Conservation (phyloP, 179 eudicot species). For the Silene vulgaris region DNA sequence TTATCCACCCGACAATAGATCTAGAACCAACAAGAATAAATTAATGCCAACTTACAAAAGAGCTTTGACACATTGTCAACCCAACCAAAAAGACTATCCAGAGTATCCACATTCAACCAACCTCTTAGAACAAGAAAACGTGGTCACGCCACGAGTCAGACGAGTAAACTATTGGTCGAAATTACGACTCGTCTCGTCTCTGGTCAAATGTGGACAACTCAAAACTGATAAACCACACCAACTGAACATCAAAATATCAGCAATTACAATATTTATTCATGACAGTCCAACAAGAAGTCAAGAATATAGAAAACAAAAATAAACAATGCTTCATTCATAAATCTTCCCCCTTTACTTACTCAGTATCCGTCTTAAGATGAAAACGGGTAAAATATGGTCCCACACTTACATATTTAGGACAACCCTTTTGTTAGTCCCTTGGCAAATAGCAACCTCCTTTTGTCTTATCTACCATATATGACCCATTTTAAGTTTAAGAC, state of each 20-base stretch:
- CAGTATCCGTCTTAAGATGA: too few relatives aligned
- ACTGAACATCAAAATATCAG: conserved; percentile 25
- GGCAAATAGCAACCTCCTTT: too few relatives aligned
- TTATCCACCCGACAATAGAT: conserved; percentile 12
- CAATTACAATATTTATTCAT: conserved; percentile 19
- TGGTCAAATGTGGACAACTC: conserved; percentile 34
- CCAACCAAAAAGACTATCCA: conserved; percentile 16
- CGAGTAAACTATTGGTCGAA: conserved; percentile 14
- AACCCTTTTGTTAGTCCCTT: too few relatives aligned
- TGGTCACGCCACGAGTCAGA: conserved; percentile 25
- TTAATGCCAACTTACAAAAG: conserved; percentile 10
- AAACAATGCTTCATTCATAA: background rate
- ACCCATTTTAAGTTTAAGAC: too few relatives aligned
- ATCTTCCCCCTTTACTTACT: background rate
- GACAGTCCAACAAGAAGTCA: conserved; percentile 7
- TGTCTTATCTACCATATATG: too few relatives aligned
- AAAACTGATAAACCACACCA: conserved; percentile 26
- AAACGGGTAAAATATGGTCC: too few relatives aligned
- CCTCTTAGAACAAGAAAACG: background rate
- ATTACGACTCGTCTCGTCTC: conserved; percentile 11
- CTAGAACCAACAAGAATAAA: conserved; percentile 12
- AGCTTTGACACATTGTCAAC: conserved; percentile 15
- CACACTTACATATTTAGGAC: too few relatives aligned
- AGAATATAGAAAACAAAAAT: conserved; percentile 24
- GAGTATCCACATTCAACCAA: conserved; percentile 13